phyloP scores from a whole-genome alignment of 768 basidiomycete species.

The Tylopilus balloui region DNA sequence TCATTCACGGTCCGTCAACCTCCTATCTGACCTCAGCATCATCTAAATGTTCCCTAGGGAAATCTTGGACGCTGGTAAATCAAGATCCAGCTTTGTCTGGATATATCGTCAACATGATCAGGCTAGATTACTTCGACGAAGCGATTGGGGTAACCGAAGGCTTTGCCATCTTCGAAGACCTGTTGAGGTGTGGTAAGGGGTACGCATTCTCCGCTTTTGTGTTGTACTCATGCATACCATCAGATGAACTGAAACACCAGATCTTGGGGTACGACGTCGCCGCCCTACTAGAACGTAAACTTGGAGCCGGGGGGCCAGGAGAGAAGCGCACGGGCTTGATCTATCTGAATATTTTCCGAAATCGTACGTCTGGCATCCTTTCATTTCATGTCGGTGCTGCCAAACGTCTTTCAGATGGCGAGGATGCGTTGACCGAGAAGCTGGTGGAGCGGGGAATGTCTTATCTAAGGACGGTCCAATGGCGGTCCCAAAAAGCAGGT shows the following conservation, averaged over 20 bases:
- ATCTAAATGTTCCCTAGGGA: neutral
- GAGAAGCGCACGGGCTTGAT: constrained; percentile 4
- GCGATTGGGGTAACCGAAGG: constrained; percentile 20
- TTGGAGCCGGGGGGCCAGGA: neutral
- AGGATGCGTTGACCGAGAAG: neutral
- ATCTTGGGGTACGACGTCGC: constrained; percentile 3
- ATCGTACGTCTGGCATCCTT: neutral
- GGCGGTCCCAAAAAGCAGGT: constrained; percentile 14
- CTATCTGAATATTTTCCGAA: constrained; percentile 1
- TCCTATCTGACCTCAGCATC: neutral
- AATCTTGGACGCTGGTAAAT: constrained; percentile 4
- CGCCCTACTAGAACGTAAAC: constrained; percentile 1
- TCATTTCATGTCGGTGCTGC: neutral
- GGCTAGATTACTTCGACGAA: constrained; percentile 25
- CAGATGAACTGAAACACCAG: constrained; percentile 1
- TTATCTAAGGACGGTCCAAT: neutral
- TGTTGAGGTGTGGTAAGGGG: constrained; percentile 3
- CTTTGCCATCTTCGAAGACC: constrained; percentile 4
- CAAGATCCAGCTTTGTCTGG: constrained; percentile 6
- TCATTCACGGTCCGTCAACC: neutral
- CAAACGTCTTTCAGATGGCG: neutral
- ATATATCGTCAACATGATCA: constrained; percentile 23
- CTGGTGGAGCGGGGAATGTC: constrained; percentile 4
- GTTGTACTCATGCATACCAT: neutral
- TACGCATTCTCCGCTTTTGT: neutral